These are phyloP conservation scores for Alternaria novae-zelandiae DNA, from an alignment of 2,329 filamentous ascomycete species.

Conservation along the genomic window DNA sequence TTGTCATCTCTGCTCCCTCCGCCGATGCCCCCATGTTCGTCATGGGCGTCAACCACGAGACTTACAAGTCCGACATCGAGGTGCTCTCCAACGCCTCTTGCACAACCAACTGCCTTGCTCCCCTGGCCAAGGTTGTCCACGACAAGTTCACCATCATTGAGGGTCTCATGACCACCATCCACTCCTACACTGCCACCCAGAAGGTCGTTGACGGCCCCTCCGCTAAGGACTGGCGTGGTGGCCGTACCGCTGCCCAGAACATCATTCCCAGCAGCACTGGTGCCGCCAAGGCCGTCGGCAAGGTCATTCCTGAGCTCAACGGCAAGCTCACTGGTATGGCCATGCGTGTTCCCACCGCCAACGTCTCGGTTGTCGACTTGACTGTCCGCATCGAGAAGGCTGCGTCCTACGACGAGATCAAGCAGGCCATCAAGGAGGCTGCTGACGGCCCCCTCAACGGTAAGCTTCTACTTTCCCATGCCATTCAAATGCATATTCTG, in stretches of 20 bases:
- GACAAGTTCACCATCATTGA: constrained; percentile 98
- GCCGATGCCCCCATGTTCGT: constrained; percentile 99
- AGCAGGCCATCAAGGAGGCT: constrained; percentile 84
- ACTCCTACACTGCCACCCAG: constrained; percentile 99
- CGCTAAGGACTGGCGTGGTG: constrained; percentile 98
- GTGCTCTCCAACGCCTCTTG: constrained; percentile 99
- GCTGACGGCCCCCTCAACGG: constrained; percentile 85
- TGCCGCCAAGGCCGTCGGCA: constrained; percentile 99
- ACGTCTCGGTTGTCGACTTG: constrained; percentile 98
- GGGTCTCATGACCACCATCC: constrained; percentile 99
- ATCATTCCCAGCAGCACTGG: constrained; percentile 99
- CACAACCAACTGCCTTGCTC: constrained; percentile 99
- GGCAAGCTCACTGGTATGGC: constrained; percentile 99
- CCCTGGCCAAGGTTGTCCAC: constrained; percentile 98
- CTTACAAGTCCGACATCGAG: constrained; percentile 86
- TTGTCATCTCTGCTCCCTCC: constrained; percentile 81
- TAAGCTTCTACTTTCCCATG: constrained; percentile 52
- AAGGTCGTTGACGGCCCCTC: constrained; percentile 99
- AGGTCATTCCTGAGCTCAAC: constrained; percentile 97
- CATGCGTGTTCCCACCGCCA: constrained; percentile 97
- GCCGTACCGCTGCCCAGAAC: constrained; percentile 98
- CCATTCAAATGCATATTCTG: constrained; percentile 14
- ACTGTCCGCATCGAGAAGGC: constrained; percentile 93
- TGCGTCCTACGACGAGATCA: constrained; percentile 90
- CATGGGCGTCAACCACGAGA: constrained; percentile 97